Percentiles rank a stretch among this genome's conserved stretches.
These are phyloP conservation scores for Amborella trichopoda DNA, from an alignment of 164 flowering plant species.

Conservation along the genomic window DNA sequence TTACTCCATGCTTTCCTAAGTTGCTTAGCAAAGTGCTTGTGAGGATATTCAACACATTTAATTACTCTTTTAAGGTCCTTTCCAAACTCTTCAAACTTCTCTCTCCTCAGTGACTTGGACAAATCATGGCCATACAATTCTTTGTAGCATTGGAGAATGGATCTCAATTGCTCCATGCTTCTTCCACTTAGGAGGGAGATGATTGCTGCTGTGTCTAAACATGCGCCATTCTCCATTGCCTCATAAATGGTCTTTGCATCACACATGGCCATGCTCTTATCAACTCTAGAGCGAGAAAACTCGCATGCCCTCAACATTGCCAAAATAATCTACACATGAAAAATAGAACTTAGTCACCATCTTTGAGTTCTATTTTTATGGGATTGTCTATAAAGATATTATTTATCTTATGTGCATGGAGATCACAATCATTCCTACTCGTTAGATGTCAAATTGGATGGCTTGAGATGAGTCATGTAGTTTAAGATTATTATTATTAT, in stretches of 20 bases:
- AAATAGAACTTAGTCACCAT: too few species aligned
- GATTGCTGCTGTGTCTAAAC: constrained; percentile 19
- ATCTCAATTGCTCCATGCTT: constrained; percentile 17
- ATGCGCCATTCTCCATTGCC: constrained; percentile 31
- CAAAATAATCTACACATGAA: too few species aligned
- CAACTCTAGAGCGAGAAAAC: constrained; percentile 15
- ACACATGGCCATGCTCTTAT: constrained; percentile 32
- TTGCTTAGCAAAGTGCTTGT: constrained; percentile 24
- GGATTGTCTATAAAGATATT: too few species aligned
- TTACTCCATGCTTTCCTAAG: constrained; percentile 12
- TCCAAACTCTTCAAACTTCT: constrained; percentile 26
- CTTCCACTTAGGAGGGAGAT: constrained; percentile 19
- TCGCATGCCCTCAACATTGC: too few species aligned
- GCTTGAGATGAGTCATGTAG: too few species aligned
- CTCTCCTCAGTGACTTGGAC: constrained; percentile 22
- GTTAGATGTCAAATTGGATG: too few species aligned
- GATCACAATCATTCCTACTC: too few species aligned
- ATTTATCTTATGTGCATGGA: too few species aligned
- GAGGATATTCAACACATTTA: constrained; percentile 19
- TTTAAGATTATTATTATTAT: too few species aligned
- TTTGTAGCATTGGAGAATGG: constrained; percentile 22
- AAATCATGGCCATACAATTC: constrained; percentile 33
- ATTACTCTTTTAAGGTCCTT: constrained; percentile 17
- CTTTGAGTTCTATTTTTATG: too few species aligned
- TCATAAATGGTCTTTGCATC: constrained; percentile 33